phyloP scores from a whole-genome alignment of 805 yeast species.

The Candida tibetensis region DNA sequence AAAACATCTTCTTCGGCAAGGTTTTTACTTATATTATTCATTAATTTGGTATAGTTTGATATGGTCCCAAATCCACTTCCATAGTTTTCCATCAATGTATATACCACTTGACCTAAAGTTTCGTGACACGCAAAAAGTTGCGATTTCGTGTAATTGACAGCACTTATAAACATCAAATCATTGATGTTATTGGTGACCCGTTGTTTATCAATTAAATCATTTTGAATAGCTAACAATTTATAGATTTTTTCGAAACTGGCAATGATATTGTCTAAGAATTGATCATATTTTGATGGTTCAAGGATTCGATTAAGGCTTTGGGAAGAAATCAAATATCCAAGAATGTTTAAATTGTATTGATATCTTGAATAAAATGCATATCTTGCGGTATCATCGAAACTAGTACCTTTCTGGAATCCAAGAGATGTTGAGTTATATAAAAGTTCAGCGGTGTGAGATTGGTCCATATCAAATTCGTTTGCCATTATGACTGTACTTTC shows the following conservation, averaged over 20 bases:
- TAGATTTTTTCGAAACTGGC: conserved; percentile 60
- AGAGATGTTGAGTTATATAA: conserved; percentile 46
- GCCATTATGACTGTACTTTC: conserved; percentile 60
- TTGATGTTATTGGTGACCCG: conserved; percentile 53
- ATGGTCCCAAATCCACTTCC: conserved; percentile 25
- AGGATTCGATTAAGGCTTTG: conserved; percentile 23
- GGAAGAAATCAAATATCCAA: conserved; percentile 30
- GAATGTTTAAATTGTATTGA: conserved; percentile 69
- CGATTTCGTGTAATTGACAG: conserved; percentile 56
- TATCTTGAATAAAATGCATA: conserved; percentile 67
- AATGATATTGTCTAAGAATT: conserved; percentile 43
- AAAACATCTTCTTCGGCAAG: conserved; percentile 62
- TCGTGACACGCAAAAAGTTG: conserved; percentile 69
- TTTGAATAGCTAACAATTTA: conserved; percentile 50
- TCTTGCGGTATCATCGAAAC: conserved; percentile 59
- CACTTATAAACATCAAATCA: conserved; percentile 35
- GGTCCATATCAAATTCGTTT: conserved; percentile 57
- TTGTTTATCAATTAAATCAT: conserved; percentile 45
- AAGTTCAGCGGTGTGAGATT: conserved; percentile 68
- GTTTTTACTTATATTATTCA: conserved; percentile 42
- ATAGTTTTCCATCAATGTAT: conserved; percentile 45
- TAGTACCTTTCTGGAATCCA: conserved; percentile 44
- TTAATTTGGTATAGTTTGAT: conserved; percentile 36
- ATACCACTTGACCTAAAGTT: conserved; percentile 61
- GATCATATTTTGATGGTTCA: conserved; percentile 5